Evolutionary conservation across 192 early-diverging fungal species (phyloP), one percentile per base, ranked within the genome.

Genomic region (Umbelopsis ramanniana): DNA sequence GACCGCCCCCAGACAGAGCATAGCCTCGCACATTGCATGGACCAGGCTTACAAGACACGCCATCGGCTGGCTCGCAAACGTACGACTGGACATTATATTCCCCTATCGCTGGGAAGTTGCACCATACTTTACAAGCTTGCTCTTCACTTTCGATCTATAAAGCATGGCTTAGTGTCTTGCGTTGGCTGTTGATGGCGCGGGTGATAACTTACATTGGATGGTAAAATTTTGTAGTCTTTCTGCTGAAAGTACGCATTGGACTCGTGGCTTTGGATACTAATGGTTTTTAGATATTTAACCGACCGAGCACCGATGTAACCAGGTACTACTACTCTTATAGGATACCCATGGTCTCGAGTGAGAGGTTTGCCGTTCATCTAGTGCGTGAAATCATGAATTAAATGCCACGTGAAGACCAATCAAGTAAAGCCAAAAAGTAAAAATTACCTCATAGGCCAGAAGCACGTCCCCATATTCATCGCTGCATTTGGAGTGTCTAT

Each of bases 271-370:
- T 89, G 85, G 22, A 95, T 84, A 21, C 83, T 85, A 52, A 96
- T 85, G 38, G 81, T 81, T 60, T 84, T 86, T 37, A 96, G 80
- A 89, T 92, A 98, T 73, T 98, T 98, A 75, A 98, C 96, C 70
- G 88, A 91, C 6, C 96, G 87, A 14, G 93, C 96, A 8, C 95
- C 96, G 68, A 98, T 96, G 70, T 92, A 88, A 2, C 96, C 96
- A 40, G 95, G 95, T 2, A 96, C 93, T 22, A 98, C 88, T 12
- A 93, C 93, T 52, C 96, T 90, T 19, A 95, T 77, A 4, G 96
- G 96, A 67, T 80, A 91, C 1, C 96, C 96, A 72, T 98, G 96
- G 81, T 95, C 93, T 35, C 91, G 85, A 0, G 90, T 80, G 66
- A 96, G 81, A 26, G 81, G 77, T 67, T 81, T 54, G 17, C 91